Base-by-base conservation (phyloP, 2,329 filamentous ascomycete species). In the Ceratocystiopsis sp. region DNA sequence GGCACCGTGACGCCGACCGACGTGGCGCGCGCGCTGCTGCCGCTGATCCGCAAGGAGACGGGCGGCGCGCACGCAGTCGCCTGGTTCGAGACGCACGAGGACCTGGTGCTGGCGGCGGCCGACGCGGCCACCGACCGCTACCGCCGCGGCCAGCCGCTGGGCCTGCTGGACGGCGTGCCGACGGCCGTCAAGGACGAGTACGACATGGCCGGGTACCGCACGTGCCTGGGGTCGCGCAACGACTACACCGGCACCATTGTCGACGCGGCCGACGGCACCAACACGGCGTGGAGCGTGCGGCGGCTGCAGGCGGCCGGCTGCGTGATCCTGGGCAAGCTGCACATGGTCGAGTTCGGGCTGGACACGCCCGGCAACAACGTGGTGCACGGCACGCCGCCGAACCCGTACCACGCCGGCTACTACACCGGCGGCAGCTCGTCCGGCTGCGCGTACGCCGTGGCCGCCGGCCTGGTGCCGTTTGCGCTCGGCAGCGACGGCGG, bases 361-460 rank as follows among this genome's bases (percentile, higher is more conserved):
- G 78, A 84, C 52, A 84, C 80, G 0, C 80, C 78, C 3, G 83
- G 83, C 53, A 83, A 82, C 59, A 86, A 87, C 51, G 74, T 76
- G 4, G 73, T 69, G 43, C 71, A 72, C 50, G 82, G 82, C 38
- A 89, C 84, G 0, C 83, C 84, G 0, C 66, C 68, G 14, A 91
- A 91, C 52, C 84, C 84, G 0, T 76, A 83, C 57, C 84, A 87
- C 55, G 56, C 63, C 0, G 56, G 64, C 3, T 89, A 84, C 61
- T 91, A 91, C 58, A 75, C 76, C 3, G 83, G 83, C 40, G 83
- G 83, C 14, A 83, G 77, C 7, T 86, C 82, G 0, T 81, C 80
- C 3, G 83, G 83, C 2, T 75, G 75, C 6, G 82, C 68, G 0
- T 85, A 83, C 53, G 76, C 74, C 12, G 76, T 85, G n/a, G 66